phyloP scores from a whole-genome alignment of 805 yeast genomes.

The Myxozyma sirexii region DNA sequence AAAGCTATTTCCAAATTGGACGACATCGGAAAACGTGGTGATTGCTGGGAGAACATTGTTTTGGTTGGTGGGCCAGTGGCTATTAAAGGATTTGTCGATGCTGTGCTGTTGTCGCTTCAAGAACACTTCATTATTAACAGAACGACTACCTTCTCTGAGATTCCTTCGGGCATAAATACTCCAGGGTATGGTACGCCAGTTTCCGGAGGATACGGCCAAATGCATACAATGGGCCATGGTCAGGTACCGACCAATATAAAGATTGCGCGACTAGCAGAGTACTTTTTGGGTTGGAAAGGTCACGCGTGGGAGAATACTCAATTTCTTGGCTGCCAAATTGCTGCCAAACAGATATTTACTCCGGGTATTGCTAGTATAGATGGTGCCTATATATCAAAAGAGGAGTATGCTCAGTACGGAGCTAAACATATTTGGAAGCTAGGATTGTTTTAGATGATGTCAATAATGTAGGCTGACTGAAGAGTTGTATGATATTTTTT shows the following conservation, averaged over 20 bases:
- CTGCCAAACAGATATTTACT: conserved; percentile 80
- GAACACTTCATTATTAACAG: conserved; percentile 55
- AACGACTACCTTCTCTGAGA: conserved; percentile 43
- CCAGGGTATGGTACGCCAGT: conserved; percentile 44
- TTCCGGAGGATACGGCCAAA: conserved; percentile 17
- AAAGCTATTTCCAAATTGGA: conserved; percentile 58
- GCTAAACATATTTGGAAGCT: conserved; percentile 81
- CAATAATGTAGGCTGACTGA: not conserved
- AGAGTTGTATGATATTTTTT: not conserved
- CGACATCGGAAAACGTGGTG: conserved; percentile 73
- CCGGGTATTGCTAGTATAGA: conserved; percentile 57
- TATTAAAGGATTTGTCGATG: conserved; percentile 76
- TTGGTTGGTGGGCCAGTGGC: conserved; percentile 76
- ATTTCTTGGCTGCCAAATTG: conserved; percentile 85
- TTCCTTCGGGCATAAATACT: conserved; percentile 44
- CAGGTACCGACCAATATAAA: conserved; percentile 84
- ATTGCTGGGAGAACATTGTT: conserved; percentile 80
- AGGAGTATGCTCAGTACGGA: conserved; percentile 74
- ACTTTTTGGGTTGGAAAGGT: conserved; percentile 93
- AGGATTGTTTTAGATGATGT: conserved; percentile 23
- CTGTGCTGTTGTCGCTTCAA: conserved; percentile 60
- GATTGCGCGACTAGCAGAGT: conserved; percentile 76
- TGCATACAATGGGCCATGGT: conserved; percentile 41
- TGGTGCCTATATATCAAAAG: conserved; percentile 66
- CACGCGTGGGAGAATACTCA: conserved; percentile 72